These are phyloP conservation scores for Sphagnum contortum DNA, from an alignment of 225 moss, liverwort and hornwort species.

Conservation along the genomic window DNA sequence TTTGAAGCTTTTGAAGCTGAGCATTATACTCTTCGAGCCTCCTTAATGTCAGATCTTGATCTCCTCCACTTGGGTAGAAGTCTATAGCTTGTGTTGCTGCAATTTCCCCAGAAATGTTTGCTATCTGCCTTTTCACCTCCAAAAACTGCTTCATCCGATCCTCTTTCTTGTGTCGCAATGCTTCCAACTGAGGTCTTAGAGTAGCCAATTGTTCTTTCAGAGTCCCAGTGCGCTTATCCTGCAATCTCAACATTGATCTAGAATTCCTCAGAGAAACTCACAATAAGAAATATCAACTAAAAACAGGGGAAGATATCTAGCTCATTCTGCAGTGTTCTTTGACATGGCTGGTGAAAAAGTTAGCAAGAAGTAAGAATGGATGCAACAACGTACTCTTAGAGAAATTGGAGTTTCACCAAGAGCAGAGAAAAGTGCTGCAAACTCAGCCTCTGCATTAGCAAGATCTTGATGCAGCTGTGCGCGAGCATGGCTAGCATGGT, in stretches of 20 bases:
- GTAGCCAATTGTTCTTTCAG: slow-evolving; percentile 50
- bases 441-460: slow-evolving; percentile 75
- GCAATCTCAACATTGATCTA: not conserved
- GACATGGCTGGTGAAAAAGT: no score
- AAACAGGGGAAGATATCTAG: no score
- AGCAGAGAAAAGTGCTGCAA: slow-evolving; percentile 67
- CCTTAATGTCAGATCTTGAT: slow-evolving; percentile 41
- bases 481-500: slow-evolving; percentile 71
- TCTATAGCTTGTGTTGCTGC: slow-evolving; percentile 26
- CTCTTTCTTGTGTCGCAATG: slow-evolving; percentile 43
- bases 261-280: no score
- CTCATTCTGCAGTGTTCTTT: no score
- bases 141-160: slow-evolving; percentile 48
- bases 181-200: slow-evolving; percentile 47
- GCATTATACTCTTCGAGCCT: slow-evolving; percentile 53
- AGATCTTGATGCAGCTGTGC: slow-evolving; percentile 77
- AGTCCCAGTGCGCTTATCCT: slow-evolving; percentile 47
- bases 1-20: slow-evolving; percentile 50
- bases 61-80: slow-evolving; percentile 7
- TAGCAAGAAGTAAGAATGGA: no score
- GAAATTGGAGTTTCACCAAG: slow-evolving; percentile 49
- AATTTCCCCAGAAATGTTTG: slow-evolving; percentile 47
- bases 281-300: no score
- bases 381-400: no score
- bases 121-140: slow-evolving; percentile 48